Conservation (phyloP, 208 protist species). For the Trypanosoma mega region DNA sequence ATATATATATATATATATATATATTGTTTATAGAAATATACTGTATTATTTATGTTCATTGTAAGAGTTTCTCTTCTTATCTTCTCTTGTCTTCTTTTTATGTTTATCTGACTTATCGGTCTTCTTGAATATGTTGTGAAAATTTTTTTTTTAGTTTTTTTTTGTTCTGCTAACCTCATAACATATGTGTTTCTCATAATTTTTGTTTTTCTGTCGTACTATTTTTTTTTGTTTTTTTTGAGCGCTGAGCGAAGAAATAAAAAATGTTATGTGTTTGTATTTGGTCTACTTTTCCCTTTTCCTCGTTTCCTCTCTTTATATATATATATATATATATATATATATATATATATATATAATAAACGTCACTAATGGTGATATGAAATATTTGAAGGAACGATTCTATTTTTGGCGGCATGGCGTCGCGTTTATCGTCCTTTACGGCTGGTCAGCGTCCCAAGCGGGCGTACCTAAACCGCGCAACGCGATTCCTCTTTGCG, state of each 20-base stretch:
- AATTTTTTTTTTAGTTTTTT: not conserved
- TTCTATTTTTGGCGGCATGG: no score
- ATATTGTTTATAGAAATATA: not conserved
- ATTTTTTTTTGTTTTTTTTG: no score
- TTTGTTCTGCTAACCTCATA: not conserved
- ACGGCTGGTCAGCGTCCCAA: slow-evolving; percentile 36
- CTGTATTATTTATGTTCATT: not conserved
- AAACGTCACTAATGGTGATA: no score
- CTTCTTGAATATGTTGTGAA: not conserved
- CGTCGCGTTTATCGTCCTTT: slow-evolving; percentile 21
- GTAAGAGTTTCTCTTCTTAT: not conserved
- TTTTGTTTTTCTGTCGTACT: not conserved
- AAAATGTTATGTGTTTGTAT: no score
- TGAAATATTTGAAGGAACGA: no score
- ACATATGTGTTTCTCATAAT: not conserved
- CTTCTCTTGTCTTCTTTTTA: not conserved
- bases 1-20: not conserved
- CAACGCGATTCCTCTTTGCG: slow-evolving; percentile 76
- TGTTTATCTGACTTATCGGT: not conserved
- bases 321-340: no score
- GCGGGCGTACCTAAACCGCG: slow-evolving; percentile 53
- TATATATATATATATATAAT: no score
- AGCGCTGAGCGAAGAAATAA: no score
- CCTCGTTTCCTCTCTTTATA: no score
- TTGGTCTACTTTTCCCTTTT: no score